These are phyloP conservation scores for Entomortierella chlamydospora DNA, from an alignment of 192 early-diverging fungal genomes.

Conservation along the genomic window DNA sequence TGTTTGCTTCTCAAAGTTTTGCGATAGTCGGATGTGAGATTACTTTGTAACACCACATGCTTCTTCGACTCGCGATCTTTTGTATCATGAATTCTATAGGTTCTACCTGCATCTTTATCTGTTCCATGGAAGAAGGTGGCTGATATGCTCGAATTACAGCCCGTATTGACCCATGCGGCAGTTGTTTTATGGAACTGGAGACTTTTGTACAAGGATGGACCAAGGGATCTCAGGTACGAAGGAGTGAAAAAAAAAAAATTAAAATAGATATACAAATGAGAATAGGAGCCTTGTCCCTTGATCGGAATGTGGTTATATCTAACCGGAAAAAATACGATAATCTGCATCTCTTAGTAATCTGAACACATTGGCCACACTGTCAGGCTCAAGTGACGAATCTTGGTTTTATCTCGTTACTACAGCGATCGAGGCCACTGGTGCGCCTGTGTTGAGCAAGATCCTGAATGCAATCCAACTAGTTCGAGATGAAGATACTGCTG, in stretches of 20 bases:
- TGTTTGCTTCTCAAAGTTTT: too few relatives aligned
- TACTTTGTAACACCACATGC: too few relatives aligned
- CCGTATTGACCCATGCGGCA: conserved; percentile 87
- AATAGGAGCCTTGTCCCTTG: not conserved
- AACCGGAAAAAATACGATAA: not conserved
- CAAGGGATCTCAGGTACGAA: conserved; percentile 77
- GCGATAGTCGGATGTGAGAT: too few relatives aligned
- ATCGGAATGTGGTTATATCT: not conserved
- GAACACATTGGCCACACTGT: conserved; percentile 83
- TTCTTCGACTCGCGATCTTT: not conserved
- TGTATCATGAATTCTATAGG: conserved; percentile 38
- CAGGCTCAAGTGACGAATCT: conserved; percentile 90
- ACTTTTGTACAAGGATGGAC: conserved; percentile 83
- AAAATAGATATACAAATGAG: too few relatives aligned
- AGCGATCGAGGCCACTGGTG: conserved; percentile 87
- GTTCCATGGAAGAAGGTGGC: conserved; percentile 86
- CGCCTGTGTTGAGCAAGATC: conserved; percentile 75
- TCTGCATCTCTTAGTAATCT: conserved; percentile 71
- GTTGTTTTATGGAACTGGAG: conserved; percentile 94
- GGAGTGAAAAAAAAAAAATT: conserved; percentile 54
- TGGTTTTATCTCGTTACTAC: conserved; percentile 98
- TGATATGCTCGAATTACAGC: conserved; percentile 82
- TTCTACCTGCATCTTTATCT: conserved; percentile 81
- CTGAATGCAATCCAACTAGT: conserved; percentile 70
- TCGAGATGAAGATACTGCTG: conserved; percentile 63